Base-by-base conservation (phyloP, 2,329 filamentous ascomycete genomes). In the Stenocarpella maydis region DNA sequence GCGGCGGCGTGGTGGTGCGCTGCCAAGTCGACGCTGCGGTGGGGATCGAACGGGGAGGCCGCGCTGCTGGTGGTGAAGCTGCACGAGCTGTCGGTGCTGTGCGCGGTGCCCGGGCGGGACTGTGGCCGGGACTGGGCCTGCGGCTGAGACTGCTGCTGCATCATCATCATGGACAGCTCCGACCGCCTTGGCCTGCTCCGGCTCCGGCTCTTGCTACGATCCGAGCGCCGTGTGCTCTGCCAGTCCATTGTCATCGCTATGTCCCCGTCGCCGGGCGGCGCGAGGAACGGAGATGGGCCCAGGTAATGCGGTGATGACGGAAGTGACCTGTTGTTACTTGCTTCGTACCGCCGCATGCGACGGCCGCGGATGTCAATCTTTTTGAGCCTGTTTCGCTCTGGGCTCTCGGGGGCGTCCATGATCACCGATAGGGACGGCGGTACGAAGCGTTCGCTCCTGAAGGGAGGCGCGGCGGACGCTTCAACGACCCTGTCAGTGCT, bases 371-470 rank as follows among this genome's bases (percentile, higher is more conserved):
- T 68, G 28, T 71, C 64, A 26, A 43, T 61, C 45, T 65, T 71
- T 45, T 63, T 71, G 64, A 70, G 65, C 24, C 49, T 53, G 64
- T 65, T 71, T 50, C 70, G 70, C 28, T 70, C 70, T 0, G 70
- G 21, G 17, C 37, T 34, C 47, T 37, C n/a, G 39, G 70, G 68
- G 5, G 26, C 26, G 45, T 53, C 61, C 47, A 39, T 65, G 24
- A 69, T 67, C 7, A 66, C 50, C 26, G 63, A 61, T 8, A 69
- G 55, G 31, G 61, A 47, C 19, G 67, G 49, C 19, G 69, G 41
- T 31, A 66, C 12, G 17, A 58, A 58, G n/a, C 65, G 53, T 19
- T 55, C 52, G 34, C 19, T 58, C 5, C 15, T 49, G 9, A 55
- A 28, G 6, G 43, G 34, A 9, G 52, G 43, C 53, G 17, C 43